Percentiles rank a stretch among this genome's conserved stretches.
Conservation (phyloP, 306 rosid genomes). For the Carpinus viminea region DNA sequence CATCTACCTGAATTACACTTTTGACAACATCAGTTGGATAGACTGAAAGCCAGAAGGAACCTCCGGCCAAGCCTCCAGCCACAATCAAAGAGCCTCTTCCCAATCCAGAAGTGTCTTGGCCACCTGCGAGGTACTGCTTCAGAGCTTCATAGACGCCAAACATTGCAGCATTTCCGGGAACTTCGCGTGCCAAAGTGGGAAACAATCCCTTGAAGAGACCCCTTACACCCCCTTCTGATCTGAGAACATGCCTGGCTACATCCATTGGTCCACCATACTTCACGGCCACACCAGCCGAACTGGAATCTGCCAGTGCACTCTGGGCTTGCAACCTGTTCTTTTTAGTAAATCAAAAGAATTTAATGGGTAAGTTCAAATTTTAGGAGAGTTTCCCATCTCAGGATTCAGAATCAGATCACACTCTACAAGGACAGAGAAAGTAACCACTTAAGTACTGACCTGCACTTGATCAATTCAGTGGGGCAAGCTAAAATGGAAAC, state of each 20-base stretch:
- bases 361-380: not conserved
- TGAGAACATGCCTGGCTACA: conserved; percentile 79
- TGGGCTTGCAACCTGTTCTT: conserved; percentile 89
- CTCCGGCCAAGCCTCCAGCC: conserved; percentile 98
- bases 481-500: conserved; percentile 96
- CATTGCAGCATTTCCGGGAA: conserved; percentile 96
- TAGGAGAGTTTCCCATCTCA: not conserved
- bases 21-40: conserved; percentile 93
- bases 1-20: conserved; percentile 91
- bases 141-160: conserved; percentile 84
- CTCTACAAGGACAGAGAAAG: conserved; percentile 4
- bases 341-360: conserved; percentile 15
- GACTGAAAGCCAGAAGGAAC: conserved; percentile 64
- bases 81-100: conserved; percentile 81
- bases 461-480: conserved; percentile 94
- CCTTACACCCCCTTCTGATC: conserved; percentile 78
- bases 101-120: conserved; percentile 67
- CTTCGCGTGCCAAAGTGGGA: conserved; percentile 90
- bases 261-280: conserved; percentile 96
- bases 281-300: conserved; percentile 53
- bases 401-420: conserved; percentile 5
- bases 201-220: conserved; percentile 90
- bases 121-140: conserved; percentile 78
- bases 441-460: conserved; percentile 41
- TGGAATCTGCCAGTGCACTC: conserved; percentile 66